phyloP scores from a whole-genome alignment of 1,284 basidiomycete species.

The Marasmius fiardii region DNA sequence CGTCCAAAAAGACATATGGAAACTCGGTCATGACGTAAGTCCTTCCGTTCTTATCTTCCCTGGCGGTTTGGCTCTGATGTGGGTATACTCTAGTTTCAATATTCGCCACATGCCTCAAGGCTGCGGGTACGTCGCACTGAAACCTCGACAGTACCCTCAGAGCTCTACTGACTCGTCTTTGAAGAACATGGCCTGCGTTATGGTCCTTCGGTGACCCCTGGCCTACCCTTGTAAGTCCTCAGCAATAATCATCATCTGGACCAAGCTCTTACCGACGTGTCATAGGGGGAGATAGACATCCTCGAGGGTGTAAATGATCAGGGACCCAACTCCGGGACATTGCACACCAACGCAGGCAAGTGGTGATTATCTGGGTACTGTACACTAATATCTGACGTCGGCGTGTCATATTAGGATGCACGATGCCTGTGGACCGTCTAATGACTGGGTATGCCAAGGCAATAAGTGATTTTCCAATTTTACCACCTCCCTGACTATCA shows the following conservation, averaged over 20 bases:
- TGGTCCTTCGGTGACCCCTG: slow-evolving; percentile 42
- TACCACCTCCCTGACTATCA: too few species aligned
- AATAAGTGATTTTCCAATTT: too few species aligned
- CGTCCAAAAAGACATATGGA: slow-evolving; percentile 47
- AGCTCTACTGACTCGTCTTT: slow-evolving; percentile 6
- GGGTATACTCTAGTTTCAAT: slow-evolving; percentile 39
- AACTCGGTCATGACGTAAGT: slow-evolving; percentile 56
- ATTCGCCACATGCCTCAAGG: slow-evolving; percentile 57
- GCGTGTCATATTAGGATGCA: slow-evolving; percentile 41
- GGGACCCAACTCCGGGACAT: slow-evolving; percentile 50
- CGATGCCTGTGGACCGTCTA: slow-evolving; percentile 48
- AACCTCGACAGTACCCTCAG: slow-evolving; percentile 1
- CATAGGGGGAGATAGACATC: slow-evolving; percentile 65
- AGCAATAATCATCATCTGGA: background rate
- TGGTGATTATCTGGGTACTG: slow-evolving; percentile 6
- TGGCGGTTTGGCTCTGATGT: too few species aligned
- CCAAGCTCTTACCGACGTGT: background rate
- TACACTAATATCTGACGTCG: too few species aligned
- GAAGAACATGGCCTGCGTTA: slow-evolving; percentile 57
- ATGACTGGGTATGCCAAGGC: slow-evolving; percentile 63
- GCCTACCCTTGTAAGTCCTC: slow-evolving; percentile 38
- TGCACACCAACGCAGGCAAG: slow-evolving; percentile 57
- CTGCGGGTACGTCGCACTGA: slow-evolving; percentile 65
- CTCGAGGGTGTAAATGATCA: slow-evolving; percentile 65
- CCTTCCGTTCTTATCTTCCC: background rate